Percentiles rank a stretch among this genome's conserved stretches.
Conservation (phyloP, 306 rosid genomes). For the Cicer yamashitae region DNA sequence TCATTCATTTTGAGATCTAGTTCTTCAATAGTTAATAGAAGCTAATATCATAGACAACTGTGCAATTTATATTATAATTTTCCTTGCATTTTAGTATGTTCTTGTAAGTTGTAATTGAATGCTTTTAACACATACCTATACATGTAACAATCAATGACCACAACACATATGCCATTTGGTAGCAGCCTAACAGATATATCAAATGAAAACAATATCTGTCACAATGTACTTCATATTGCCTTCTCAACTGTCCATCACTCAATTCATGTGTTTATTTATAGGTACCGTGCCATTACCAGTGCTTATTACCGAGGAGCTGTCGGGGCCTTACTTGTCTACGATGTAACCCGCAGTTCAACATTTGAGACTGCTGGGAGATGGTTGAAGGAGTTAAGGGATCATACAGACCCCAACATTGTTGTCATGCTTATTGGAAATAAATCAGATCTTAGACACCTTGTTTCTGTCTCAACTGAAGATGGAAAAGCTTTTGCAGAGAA, state of each 20-base stretch:
- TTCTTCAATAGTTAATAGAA: no score
- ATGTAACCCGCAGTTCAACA: conserved; percentile 70
- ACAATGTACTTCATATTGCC: not conserved
- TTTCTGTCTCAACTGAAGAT: conserved; percentile 68
- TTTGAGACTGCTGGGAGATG: conserved; percentile 75
- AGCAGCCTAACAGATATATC: not conserved
- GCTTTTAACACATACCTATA: not conserved
- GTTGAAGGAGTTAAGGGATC: conserved; percentile 86
- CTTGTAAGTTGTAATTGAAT: not conserved
- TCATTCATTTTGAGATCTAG: not conserved
- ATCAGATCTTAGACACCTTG: conserved; percentile 80
- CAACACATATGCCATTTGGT: not conserved
- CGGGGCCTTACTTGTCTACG: conserved; percentile 83
- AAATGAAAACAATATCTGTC: not conserved
- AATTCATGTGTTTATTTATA: conserved; percentile 32
- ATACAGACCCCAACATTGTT: conserved; percentile 83
- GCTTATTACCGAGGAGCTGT: conserved; percentile 91
- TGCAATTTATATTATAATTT: not conserved
- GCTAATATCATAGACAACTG: not conserved
- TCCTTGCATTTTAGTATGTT: not conserved
- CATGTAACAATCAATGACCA: not conserved
- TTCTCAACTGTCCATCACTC: not conserved
- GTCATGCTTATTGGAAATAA: conserved; percentile 89
- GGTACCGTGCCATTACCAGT: conserved; percentile 90
- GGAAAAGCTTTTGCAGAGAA: conserved; percentile 76